Percentiles rank a stretch among this genome's conserved stretches.
phyloP scores from a whole-genome alignment of 768 basidiomycete species.

The Leccinum longicurvipes region DNA sequence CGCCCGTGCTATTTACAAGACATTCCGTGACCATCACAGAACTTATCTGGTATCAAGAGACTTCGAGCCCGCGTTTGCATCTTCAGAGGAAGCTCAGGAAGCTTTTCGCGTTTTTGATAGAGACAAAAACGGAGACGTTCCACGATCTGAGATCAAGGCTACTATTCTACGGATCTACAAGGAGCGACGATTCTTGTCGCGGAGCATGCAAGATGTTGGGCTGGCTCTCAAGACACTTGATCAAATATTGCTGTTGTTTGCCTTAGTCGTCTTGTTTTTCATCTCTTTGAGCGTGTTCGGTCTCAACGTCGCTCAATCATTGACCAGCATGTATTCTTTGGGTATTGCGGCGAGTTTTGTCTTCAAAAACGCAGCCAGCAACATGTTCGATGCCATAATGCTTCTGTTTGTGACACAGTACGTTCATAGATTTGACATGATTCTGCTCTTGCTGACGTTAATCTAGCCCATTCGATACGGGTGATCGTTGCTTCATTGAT shows the following conservation, averaged over 20 bases:
- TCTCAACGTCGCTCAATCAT: conserved; percentile 57
- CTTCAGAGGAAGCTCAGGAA: conserved; percentile 50
- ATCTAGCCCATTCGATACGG: conserved; percentile 71
- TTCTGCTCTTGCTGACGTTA: conserved; percentile 2
- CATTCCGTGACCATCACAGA: conserved; percentile 54
- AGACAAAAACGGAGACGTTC: conserved; percentile 75
- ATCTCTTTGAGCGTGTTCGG: conserved; percentile 72
- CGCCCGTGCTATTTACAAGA: conserved; percentile 61
- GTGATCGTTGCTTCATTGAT: conserved; percentile 78
- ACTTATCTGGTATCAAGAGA: conserved; percentile 64
- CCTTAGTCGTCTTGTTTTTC: conserved; percentile 64
- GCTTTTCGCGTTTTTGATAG: conserved; percentile 77
- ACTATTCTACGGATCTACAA: conserved; percentile 69
- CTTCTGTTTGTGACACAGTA: conserved; percentile 83
- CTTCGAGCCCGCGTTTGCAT: conserved; percentile 65
- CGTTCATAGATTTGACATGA: conserved; percentile 28
- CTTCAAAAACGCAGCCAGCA: conserved; percentile 71
- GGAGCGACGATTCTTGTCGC: conserved; percentile 71
- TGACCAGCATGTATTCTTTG: conserved; percentile 72
- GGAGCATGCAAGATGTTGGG: conserved; percentile 74
- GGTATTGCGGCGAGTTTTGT: conserved; percentile 75
- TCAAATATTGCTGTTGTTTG: conserved; percentile 59
- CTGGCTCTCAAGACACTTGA: conserved; percentile 65
- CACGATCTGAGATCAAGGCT: conserved; percentile 71
- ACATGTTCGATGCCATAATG: conserved; percentile 76